Evolutionary conservation across 495 filamentous ascomycete genomes (phyloP).

Genomic region (Tuber umbilicatum): DNA sequence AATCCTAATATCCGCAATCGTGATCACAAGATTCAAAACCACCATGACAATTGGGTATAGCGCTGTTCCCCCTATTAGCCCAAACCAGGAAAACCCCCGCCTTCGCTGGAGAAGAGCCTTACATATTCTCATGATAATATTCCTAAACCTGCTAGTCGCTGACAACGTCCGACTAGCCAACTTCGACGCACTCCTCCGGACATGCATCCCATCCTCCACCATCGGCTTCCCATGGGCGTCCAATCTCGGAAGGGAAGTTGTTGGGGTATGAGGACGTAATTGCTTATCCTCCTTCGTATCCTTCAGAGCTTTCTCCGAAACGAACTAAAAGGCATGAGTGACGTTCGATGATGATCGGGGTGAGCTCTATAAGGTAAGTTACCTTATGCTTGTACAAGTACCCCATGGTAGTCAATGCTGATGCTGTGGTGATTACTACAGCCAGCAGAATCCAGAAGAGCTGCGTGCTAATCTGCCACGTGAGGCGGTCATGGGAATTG

Average conservation of each 20-base stretch:
- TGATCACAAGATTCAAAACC: conserved; percentile 24
- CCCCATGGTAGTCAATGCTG: conserved; percentile 16
- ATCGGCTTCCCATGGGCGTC: conserved; percentile 23
- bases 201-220: background rate
- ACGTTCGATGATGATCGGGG: background rate
- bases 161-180: conserved; percentile 22
- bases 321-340: conserved; percentile 4
- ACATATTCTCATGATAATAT: conserved; percentile 26
- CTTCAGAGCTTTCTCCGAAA: conserved; percentile 7
- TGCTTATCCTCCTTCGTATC: background rate
- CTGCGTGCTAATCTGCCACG: conserved; percentile 33
- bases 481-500: conserved; percentile 13
- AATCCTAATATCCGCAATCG: conserved; percentile 21
- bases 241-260: conserved; percentile 21
- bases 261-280: background rate
- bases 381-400: conserved; percentile 34
- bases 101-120: background rate
- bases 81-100: background rate
- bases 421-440: conserved; percentile 16
- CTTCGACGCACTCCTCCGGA: conserved; percentile 15
- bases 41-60: conserved; percentile 30
- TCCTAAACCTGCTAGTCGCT: conserved; percentile 16
- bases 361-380: background rate
- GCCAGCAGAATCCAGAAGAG: conserved; percentile 34
- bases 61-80: conserved; percentile 14